Base-by-base conservation (phyloP, 2,329 filamentous ascomycete genomes). In the Atkinsonella texensis region DNA sequence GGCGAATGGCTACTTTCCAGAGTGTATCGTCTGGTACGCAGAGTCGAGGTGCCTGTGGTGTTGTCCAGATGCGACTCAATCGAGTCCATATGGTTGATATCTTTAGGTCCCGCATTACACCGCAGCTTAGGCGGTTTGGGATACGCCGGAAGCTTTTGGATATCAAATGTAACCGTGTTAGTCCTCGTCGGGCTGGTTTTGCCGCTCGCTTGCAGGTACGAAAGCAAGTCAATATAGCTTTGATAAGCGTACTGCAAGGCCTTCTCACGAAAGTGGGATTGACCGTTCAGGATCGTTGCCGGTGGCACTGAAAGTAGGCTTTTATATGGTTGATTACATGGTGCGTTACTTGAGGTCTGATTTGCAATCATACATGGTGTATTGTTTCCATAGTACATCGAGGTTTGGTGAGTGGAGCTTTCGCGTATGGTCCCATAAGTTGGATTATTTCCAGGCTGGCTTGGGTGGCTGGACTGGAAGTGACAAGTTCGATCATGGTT, bases 191-290 rank as follows among this genome's bases (percentile, higher is more conserved):
- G 63, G 10, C 68, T 68, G 2, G 70, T 65, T 59, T 74, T 81
- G 52, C 79, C 81, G 18, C 71, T 72, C 49, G 79, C 75, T 54
- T 85, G 80, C 7, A 87, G 71, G 56, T 79, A 80, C 10, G 80
- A 69, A 3, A 90, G 69, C 8, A 91, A 74, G 56, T 88, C 83
- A 46, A 85, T 73, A 65, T 90, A 90, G 33, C 83, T 77, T 57
- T 75, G 75, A 63, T 89, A 83, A n/a, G 85, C 86, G 68, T 81
- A 83, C 13, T 77, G 72, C 23, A 89, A 68, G 2, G 80, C 79
- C 56, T 80, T 84, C 56, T 89, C 85, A 56, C 81, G 83, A 61
- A 87, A 87, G 9, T 43, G 32, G 11, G 20, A 10, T 12, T 49
- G 46, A 12, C 32, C 43, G 17, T 28, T 35, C 15, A 41, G 17